phyloP scores from a whole-genome alignment of 1,284 basidiomycete genomes.

The Amylostereum chailletii region DNA sequence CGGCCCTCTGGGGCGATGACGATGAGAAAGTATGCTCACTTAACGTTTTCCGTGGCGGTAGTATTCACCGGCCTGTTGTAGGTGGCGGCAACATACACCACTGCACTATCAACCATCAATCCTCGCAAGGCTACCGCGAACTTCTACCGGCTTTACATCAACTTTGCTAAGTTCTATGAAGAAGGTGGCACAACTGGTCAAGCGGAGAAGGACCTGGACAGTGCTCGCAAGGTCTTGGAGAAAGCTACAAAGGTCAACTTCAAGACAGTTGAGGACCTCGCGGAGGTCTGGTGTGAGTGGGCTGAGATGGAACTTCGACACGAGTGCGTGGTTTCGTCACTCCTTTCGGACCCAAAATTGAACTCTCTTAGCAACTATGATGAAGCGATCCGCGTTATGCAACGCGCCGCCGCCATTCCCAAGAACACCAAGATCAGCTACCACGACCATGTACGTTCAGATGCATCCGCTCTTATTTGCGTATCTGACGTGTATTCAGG shows the following conservation, averaged over 20 bases:
- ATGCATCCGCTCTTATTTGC: neutral
- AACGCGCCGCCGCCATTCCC: conserved; percentile 86
- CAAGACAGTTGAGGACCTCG: conserved; percentile 94
- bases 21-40: conserved; percentile 69
- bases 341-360: conserved; percentile 8
- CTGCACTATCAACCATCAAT: conserved; percentile 83
- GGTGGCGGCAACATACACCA: conserved; percentile 90
- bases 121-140: conserved; percentile 91
- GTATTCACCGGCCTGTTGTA: conserved; percentile 19
- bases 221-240: conserved; percentile 88
- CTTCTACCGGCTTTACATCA: conserved; percentile 85
- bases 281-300: conserved; percentile 99
- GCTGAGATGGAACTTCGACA: conserved; percentile 96
- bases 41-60: neutral
- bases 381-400: conserved; percentile 91
- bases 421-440: conserved; percentile 89
- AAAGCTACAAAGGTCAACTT: conserved; percentile 89
- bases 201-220: conserved; percentile 76
- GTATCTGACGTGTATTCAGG: conserved; percentile 30
- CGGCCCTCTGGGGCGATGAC: conserved; percentile 89
- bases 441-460: conserved; percentile 79
- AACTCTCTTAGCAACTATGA: conserved; percentile 74
- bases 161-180: conserved; percentile 98
- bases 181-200: conserved; percentile 78
- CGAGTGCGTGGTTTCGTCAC: conserved; percentile 51